phyloP scores from a whole-genome alignment of 2,329 filamentous ascomycete genomes.

The Fusarium sp. region DNA sequence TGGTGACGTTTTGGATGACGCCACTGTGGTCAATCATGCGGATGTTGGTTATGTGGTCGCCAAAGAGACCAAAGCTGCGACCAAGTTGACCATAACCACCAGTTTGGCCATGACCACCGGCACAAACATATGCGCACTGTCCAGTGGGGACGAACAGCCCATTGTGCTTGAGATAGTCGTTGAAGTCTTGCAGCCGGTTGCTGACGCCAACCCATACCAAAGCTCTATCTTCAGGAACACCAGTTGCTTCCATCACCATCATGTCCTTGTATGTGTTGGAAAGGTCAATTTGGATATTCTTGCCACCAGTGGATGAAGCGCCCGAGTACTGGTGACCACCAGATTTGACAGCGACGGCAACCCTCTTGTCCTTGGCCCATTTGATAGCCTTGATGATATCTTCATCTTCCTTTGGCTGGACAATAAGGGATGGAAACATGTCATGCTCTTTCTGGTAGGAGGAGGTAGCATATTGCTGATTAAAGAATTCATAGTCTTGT shows the following conservation, averaged over 20 bases:
- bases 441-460: conserved; percentile 58
- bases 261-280: conserved; percentile 55
- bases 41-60: conserved; percentile 66
- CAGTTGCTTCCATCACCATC: conserved; percentile 43
- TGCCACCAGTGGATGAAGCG: conserved; percentile 61
- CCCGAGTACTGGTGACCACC: conserved; percentile 67
- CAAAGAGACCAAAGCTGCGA: conserved; percentile 66
- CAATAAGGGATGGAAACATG: conserved; percentile 61
- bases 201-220: conserved; percentile 59
- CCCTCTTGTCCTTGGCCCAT: conserved; percentile 58
- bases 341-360: conserved; percentile 62
- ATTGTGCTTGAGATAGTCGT: conserved; percentile 58
- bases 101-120: conserved; percentile 64
- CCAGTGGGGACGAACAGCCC: conserved; percentile 62
- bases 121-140: conserved; percentile 61
- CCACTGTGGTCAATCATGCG: conserved; percentile 65
- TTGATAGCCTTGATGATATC: conserved; percentile 59
- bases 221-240: conserved; percentile 50
- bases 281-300: conserved; percentile 64
- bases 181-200: conserved; percentile 59
- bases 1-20: conserved; percentile 61
- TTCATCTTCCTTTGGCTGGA: conserved; percentile 59
- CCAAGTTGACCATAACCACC: conserved; percentile 64
- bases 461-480: conserved; percentile 61
- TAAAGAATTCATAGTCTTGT: conserved; percentile 40